These are phyloP conservation scores for Penicillium oxalicum DNA, from an alignment of 2,329 filamentous ascomycete species.

Conservation along the genomic window DNA sequence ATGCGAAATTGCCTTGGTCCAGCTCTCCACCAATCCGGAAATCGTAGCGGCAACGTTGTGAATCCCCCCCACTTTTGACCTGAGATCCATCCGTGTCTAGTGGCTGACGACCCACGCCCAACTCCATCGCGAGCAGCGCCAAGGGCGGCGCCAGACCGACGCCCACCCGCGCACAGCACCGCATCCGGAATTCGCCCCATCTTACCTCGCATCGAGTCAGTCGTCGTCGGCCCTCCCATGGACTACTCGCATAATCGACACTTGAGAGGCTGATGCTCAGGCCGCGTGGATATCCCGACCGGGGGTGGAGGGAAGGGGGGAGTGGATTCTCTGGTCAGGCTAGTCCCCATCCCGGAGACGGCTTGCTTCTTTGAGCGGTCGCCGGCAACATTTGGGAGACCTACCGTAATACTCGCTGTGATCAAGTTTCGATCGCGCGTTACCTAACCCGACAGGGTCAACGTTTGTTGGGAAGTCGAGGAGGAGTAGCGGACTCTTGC, in stretches of 20 bases:
- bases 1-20: no score
- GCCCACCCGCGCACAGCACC: background rate
- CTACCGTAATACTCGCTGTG: no score
- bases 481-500: no score
- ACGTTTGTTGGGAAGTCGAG: no score
- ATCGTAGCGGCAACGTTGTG: background rate
- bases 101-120: background rate
- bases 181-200: background rate
- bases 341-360: no score
- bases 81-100: background rate
- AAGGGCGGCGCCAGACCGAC: background rate
- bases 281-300: background rate
- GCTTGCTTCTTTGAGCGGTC: background rate
- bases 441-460: no score
- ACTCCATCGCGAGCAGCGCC: background rate
- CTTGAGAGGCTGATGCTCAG: background rate
- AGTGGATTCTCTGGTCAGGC: no score
- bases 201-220: constrained; percentile 6
- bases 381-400: background rate
- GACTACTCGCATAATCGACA: background rate
- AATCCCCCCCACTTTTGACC: background rate
- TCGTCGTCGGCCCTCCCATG: constrained; percentile 1
- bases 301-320: background rate
- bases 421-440: no score
- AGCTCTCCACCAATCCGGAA: no score